phyloP scores from a whole-genome alignment of 2,329 filamentous ascomycete species.

The Helotiales sp. region DNA sequence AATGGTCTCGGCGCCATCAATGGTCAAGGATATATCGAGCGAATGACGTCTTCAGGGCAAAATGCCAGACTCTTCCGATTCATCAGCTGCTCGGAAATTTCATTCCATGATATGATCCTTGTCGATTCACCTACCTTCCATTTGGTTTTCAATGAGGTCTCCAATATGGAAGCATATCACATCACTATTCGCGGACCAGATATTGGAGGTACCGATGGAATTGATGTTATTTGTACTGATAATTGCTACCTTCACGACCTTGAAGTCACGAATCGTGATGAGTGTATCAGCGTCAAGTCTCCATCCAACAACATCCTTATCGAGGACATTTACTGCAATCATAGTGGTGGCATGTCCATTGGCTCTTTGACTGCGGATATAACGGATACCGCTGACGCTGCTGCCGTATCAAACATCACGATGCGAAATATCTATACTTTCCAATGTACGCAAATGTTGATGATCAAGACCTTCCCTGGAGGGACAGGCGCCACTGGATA shows the following conservation, averaged over 20 bases:
- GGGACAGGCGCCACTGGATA: slow-evolving; percentile 36
- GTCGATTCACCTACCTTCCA: slow-evolving; percentile 40
- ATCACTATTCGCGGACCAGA: slow-evolving; percentile 39
- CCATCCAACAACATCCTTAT: slow-evolving; percentile 38
- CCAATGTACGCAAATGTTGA: slow-evolving; percentile 38
- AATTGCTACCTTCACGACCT: slow-evolving; percentile 41
- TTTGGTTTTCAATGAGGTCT: slow-evolving; percentile 37
- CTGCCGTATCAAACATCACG: slow-evolving; percentile 22
- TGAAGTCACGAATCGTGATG: slow-evolving; percentile 39
- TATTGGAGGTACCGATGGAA: slow-evolving; percentile 39
- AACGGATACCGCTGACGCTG: slow-evolving; percentile 1
- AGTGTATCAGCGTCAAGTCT: slow-evolving; percentile 40
- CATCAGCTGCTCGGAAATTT: slow-evolving; percentile 25
- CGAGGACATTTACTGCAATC: slow-evolving; percentile 39
- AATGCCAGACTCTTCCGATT: slow-evolving; percentile 25
- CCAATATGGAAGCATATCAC: slow-evolving; percentile 40
- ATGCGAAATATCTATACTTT: slow-evolving; percentile 38
- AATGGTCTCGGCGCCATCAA: slow-evolving; percentile 37
- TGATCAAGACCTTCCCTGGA: slow-evolving; percentile 42
- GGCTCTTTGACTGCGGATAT: slow-evolving; percentile 31
- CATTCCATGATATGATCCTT: slow-evolving; percentile 36
- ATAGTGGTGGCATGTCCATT: slow-evolving; percentile 40
- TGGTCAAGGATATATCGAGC: slow-evolving; percentile 38
- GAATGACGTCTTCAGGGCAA: slow-evolving; percentile 32
- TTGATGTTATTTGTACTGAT: slow-evolving; percentile 37